These are phyloP conservation scores for Climacium dendroides DNA, from an alignment of 225 moss, liverwort and hornwort species.

Conservation along the genomic window DNA sequence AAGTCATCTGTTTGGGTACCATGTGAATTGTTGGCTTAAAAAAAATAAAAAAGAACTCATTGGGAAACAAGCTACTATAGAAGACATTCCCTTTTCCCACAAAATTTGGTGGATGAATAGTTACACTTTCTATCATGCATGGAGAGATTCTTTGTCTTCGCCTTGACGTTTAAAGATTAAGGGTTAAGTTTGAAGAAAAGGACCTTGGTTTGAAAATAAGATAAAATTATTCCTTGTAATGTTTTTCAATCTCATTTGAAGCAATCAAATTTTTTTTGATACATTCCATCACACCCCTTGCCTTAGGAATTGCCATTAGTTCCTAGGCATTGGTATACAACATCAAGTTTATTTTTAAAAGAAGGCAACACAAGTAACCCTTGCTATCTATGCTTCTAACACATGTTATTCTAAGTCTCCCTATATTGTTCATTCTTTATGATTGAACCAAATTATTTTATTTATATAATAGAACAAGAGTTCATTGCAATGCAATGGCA, in stretches of 20 bases:
- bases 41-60: too few species aligned
- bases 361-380: neutral
- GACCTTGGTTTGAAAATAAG: neutral
- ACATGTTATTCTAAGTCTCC: too few species aligned
- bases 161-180: too few species aligned
- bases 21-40: too few species aligned
- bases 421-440: neutral
- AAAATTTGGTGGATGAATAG: too few species aligned
- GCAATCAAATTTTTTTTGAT: too few species aligned
- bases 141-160: too few species aligned
- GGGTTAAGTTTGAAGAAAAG: neutral
- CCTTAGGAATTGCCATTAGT: neutral
- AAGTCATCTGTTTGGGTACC: too few species aligned
- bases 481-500: neutral
- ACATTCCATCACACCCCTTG: neutral
- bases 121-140: too few species aligned
- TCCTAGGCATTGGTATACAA: neutral
- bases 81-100: too few species aligned
- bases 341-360: neutral
- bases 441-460: neutral
- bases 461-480: fast-evolving
- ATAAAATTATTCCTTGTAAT: neutral
- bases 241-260: neutral
- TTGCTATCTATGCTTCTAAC: neutral
- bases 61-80: too few species aligned